These are phyloP conservation scores for Cichorium intybus DNA, from an alignment of 140 eudicot genomes.

Conservation along the genomic window DNA sequence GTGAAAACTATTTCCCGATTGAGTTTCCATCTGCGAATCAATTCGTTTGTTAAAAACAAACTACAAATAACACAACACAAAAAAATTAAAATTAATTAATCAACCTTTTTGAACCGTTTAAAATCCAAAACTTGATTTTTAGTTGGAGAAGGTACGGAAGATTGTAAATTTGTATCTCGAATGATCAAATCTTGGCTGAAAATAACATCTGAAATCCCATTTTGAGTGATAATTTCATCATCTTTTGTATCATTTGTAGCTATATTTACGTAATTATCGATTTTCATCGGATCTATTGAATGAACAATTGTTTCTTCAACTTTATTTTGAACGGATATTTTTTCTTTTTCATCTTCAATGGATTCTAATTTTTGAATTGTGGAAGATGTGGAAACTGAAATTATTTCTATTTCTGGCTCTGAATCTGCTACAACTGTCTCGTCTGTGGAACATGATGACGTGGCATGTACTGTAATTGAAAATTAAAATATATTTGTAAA, in stretches of 20 bases:
- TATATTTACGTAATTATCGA: constrained; percentile 21
- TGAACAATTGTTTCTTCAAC: constrained; percentile 18
- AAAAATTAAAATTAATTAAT: neutral
- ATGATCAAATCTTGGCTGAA: constrained; percentile 77
- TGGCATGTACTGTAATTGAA: constrained; percentile 58
- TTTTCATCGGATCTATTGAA: constrained; percentile 15
- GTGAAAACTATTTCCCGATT: constrained; percentile 75
- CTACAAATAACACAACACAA: neutral
- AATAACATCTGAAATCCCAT: constrained; percentile 56
- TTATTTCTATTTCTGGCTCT: constrained; percentile 75
- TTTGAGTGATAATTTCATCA: constrained; percentile 36
- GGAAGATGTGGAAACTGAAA: constrained; percentile 39
- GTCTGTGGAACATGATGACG: constrained; percentile 96
- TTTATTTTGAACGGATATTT: constrained; percentile 34
- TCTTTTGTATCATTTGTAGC: constrained; percentile 16
- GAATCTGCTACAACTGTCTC: constrained; percentile 99
- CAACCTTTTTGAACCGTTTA: constrained; percentile 86
- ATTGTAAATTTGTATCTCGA: constrained; percentile 39
- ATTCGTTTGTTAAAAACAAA: constrained; percentile 6
- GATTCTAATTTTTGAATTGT: constrained; percentile 28
- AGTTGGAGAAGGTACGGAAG: constrained; percentile 30
- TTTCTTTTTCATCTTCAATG: constrained; percentile 39
- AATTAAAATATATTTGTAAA: constrained; percentile 10
- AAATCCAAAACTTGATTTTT: constrained; percentile 47
- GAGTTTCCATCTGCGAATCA: constrained; percentile 43